phyloP scores from a whole-genome alignment of 2,329 filamentous ascomycete genomes.

The Pseudocercospora macadamiae region DNA sequence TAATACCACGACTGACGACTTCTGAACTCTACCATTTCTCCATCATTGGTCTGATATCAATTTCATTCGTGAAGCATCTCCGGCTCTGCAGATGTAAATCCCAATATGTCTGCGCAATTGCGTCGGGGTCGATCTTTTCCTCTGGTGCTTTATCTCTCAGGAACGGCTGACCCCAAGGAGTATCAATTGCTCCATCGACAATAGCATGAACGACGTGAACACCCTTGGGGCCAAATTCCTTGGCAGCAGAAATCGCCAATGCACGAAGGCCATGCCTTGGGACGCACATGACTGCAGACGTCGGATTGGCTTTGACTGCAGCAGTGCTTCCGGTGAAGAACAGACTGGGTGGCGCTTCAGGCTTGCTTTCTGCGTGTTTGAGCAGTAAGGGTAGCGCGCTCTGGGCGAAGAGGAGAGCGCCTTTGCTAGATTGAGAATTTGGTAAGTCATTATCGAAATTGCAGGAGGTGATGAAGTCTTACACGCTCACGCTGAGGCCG shows the following conservation, averaged over 20 bases:
- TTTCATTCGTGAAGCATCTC: constrained; percentile 76
- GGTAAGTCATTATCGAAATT: neutral
- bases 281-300: constrained; percentile 65
- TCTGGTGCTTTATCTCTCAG: constrained; percentile 57
- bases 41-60: constrained; percentile 76
- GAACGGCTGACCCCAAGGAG: constrained; percentile 66
- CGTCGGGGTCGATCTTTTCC: constrained; percentile 71
- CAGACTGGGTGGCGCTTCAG: constrained; percentile 71
- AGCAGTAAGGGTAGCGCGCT: constrained; percentile 70
- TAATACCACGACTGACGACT: neutral
- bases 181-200: constrained; percentile 77
- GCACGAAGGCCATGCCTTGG: constrained; percentile 52
- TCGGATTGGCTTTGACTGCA: constrained; percentile 65
- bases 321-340: constrained; percentile 87
- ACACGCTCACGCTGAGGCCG: constrained; percentile 54
- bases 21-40: constrained; percentile 71
- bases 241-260: constrained; percentile 71
- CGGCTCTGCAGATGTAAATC: constrained; percentile 76
- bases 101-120: constrained; percentile 89
- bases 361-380: constrained; percentile 52
- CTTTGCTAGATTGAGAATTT: constrained; percentile 49
- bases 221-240: constrained; percentile 80
- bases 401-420: constrained; percentile 76
- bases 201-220: constrained; percentile 80
- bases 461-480: constrained; percentile 24